Evolutionary conservation across 495 filamentous ascomycete genomes (phyloP).

Genomic region (Trichocladium uniseriatum): DNA sequence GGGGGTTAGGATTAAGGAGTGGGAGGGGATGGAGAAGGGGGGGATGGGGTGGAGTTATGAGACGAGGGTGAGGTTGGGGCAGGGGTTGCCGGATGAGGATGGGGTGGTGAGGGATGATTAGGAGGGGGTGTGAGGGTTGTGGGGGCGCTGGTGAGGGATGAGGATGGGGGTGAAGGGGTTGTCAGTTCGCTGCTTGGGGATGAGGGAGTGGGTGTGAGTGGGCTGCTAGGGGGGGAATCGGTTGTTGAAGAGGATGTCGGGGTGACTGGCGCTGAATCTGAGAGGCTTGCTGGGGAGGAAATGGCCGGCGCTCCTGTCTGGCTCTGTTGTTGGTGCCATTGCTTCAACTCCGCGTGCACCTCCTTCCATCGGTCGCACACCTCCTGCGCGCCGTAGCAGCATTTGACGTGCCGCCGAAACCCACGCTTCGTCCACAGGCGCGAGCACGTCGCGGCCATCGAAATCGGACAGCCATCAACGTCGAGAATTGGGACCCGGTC

Average conservation of each 20-base stretch:
- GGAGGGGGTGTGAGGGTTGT: too few species aligned
- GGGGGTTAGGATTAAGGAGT: conserved; percentile 12
- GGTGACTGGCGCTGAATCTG: too few species aligned
- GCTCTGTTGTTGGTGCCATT: neutral
- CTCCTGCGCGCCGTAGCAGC: neutral
- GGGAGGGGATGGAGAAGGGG: conserved; percentile 10
- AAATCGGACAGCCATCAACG: too few species aligned
- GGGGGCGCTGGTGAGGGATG: too few species aligned
- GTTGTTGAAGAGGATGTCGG: too few species aligned
- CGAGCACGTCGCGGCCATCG: neutral
- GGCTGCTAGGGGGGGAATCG: too few species aligned
- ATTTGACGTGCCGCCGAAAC: neutral
- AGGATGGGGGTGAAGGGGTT: too few species aligned
- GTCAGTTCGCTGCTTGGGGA: too few species aligned
- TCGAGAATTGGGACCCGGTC: neutral
- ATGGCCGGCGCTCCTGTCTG: too few species aligned
- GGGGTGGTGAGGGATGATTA: neutral
- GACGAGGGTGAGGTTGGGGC: conserved; percentile 7
- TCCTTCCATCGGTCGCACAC: neutral
- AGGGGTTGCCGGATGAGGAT: conserved; percentile 10
- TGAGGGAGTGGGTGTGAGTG: too few species aligned
- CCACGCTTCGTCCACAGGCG: neutral
- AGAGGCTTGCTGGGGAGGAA: too few species aligned
- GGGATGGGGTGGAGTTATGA: conserved; percentile 18
- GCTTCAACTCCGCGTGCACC: neutral